Evolutionary conservation across 2,329 filamentous ascomycete genomes (phyloP).

Genomic region (Colletotrichum lini): DNA sequence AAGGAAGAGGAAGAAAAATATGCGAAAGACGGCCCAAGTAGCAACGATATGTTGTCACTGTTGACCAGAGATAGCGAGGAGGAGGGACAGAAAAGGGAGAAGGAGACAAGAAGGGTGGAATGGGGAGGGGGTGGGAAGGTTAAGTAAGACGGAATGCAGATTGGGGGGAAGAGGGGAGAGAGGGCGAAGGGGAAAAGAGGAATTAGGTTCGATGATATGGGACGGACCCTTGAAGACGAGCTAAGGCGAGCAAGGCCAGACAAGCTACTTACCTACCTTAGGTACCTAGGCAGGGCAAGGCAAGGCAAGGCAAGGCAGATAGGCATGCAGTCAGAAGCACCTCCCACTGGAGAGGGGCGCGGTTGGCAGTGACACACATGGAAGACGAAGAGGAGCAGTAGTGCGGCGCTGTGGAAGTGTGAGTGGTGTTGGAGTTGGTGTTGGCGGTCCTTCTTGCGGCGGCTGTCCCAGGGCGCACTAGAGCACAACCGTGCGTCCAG

Average conservation of each 20-base stretch:
- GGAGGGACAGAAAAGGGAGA: background rate
- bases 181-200: slow-evolving; percentile 29
- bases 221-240: slow-evolving; percentile 32
- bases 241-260: slow-evolving; percentile 28
- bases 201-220: slow-evolving; percentile 40
- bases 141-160: slow-evolving; percentile 19
- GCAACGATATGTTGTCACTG: too few relatives aligned
- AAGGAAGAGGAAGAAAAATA: too few relatives aligned
- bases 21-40: background rate
- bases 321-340: background rate
- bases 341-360: slow-evolving; percentile 4
- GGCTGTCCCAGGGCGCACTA: slow-evolving; percentile 22
- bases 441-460: slow-evolving; percentile 23
- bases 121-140: slow-evolving; percentile 19
- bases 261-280: background rate
- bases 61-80: background rate
- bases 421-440: background rate
- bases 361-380: background rate
- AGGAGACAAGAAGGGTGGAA: slow-evolving; percentile 7
- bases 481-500: slow-evolving; percentile 30
- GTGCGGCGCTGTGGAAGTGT: slow-evolving; percentile 2
- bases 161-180: background rate
- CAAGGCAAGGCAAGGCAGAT: slow-evolving; percentile 1
- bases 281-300: slow-evolving; percentile 15
- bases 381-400: background rate